A percentile compares a stretch with the other conserved stretches of the same genome.
These are phyloP conservation scores for Phycomyces blakesleeanus DNA, from an alignment of 192 early-diverging fungal species.

Conservation along the genomic window DNA sequence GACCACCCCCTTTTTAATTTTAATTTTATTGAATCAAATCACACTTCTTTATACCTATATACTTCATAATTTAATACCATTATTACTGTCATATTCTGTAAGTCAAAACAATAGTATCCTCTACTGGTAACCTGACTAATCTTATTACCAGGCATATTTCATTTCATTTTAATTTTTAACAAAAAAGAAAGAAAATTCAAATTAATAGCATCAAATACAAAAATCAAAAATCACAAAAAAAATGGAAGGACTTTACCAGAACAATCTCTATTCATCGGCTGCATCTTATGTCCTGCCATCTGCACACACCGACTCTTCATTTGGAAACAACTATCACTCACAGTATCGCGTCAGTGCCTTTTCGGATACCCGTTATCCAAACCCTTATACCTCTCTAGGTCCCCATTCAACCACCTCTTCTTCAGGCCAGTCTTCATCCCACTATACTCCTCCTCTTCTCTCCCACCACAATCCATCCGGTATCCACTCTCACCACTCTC, in stretches of 20 bases:
- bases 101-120: no score
- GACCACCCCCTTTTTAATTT: no score
- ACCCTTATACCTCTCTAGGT: no score
- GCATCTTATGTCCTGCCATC: constrained; percentile 15
- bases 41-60: no score
- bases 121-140: no score
- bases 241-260: constrained; percentile 23
- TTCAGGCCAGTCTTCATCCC: background rate
- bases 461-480: constrained; percentile 11
- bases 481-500: constrained; percentile 1
- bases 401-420: background rate
- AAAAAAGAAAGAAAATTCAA: no score
- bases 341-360: constrained; percentile 19
- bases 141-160: no score
- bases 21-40: no score
- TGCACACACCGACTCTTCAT: constrained; percentile 1
- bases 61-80: no score
- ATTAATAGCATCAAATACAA: no score
- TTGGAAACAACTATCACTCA: constrained; percentile 1
- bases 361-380: constrained; percentile 6
- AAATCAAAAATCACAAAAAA: background rate
- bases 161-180: no score
- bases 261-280: constrained; percentile 15
- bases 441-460: constrained; percentile 1
- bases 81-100: no score